Conservation (phyloP, 306 rosid species). For the Benincasa hispida region DNA sequence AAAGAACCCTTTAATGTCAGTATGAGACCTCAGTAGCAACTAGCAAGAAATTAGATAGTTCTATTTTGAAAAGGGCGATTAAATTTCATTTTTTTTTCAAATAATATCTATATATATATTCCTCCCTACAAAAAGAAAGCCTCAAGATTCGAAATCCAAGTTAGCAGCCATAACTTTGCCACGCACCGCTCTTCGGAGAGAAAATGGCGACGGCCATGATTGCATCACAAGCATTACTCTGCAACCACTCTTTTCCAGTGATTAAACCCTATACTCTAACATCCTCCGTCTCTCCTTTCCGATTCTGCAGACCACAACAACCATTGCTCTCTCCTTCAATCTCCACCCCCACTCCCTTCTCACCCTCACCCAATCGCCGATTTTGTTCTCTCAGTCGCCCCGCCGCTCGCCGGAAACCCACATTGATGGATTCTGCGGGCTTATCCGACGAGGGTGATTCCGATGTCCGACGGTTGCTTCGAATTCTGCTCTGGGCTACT, state of each 20-base stretch:
- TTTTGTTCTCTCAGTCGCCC: slow-evolving; percentile 16
- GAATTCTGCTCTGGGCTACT: slow-evolving; percentile 40
- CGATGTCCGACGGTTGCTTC: slow-evolving; percentile 23
- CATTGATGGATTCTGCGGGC: slow-evolving; percentile 3
- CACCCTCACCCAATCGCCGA: background rate
- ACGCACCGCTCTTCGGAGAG: slow-evolving; percentile 9
- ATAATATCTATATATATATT: too few species aligned
- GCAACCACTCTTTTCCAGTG: slow-evolving; percentile 7
- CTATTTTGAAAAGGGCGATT: too few species aligned
- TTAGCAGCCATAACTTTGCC: slow-evolving; percentile 14
- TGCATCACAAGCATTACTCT: slow-evolving; percentile 23
- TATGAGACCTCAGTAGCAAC: too few species aligned
- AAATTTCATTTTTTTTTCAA: too few species aligned
- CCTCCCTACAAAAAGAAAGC: too few species aligned
- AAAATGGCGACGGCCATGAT: slow-evolving; percentile 18
- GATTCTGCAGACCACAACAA: slow-evolving; percentile 2
- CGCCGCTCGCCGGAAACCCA: slow-evolving; percentile 31
- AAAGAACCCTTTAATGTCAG: too few species aligned
- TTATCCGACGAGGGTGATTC: slow-evolving; percentile 15
- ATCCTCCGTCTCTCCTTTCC: slow-evolving; percentile 13
- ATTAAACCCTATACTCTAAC: slow-evolving; percentile 11
- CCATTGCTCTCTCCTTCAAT: background rate
- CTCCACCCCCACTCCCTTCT: background rate
- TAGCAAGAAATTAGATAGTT: too few species aligned
- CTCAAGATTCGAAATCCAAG: background rate